Conservation (phyloP, 306 rosid species). For the Sindora glabra region DNA sequence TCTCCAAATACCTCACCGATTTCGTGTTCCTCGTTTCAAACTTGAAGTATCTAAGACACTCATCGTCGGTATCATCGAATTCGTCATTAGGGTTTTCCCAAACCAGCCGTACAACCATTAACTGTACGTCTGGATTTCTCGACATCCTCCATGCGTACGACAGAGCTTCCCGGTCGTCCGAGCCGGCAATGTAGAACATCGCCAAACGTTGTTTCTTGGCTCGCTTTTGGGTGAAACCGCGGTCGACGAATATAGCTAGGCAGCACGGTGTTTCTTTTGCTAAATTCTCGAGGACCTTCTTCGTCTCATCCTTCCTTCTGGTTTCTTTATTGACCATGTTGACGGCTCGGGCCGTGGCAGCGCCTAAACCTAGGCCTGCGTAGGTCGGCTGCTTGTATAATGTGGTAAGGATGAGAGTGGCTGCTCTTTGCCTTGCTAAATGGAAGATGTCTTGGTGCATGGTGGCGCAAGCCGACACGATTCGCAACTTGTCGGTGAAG, state of each 20-base stretch:
- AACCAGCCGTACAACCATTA: slow-evolving; percentile 30
- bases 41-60: not conserved
- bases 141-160: slow-evolving; percentile 41
- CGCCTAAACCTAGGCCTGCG: slow-evolving; percentile 24
- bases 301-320: slow-evolving; percentile 17
- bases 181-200: slow-evolving; percentile 26
- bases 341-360: slow-evolving; percentile 28
- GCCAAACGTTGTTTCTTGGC: slow-evolving; percentile 5
- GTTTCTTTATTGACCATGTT: slow-evolving; percentile 28
- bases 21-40: not conserved
- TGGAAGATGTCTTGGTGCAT: slow-evolving; percentile 32
- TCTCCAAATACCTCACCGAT: slow-evolving; percentile 22
- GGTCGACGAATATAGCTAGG: slow-evolving; percentile 23
- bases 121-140: not conserved
- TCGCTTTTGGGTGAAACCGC: slow-evolving; percentile 1
- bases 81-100: slow-evolving; percentile 24
- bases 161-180: slow-evolving; percentile 34
- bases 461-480: slow-evolving; percentile 18
- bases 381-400: slow-evolving; percentile 31
- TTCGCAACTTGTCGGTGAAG: slow-evolving; percentile 23
- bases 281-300: slow-evolving; percentile 18
- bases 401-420: slow-evolving; percentile 15
- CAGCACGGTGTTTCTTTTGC: slow-evolving; percentile 16
- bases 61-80: slow-evolving; percentile 16
- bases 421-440: slow-evolving; percentile 13